Evolutionary conservation across 164 flowering plant genomes (phyloP), one percentile per base, ranked within the genome.

Genomic region (Nymphaea colorata): DNA sequence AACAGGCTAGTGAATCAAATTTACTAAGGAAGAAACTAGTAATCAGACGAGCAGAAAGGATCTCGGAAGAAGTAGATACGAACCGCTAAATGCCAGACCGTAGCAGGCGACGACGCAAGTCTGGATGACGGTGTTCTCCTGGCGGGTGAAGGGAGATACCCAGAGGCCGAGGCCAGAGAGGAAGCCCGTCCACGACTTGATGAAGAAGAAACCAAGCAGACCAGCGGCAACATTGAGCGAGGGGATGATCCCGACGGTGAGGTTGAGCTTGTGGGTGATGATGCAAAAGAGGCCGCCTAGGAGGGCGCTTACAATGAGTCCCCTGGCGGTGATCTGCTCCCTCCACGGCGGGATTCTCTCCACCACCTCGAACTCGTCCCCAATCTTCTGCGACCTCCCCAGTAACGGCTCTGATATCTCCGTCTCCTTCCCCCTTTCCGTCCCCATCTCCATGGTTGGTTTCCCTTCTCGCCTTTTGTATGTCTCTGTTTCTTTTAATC

Each of bases 81-180:
- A 68, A 78, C 97, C 97, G 67, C 91, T 91, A 69, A 87, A 89
- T 4, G 97, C 93, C 47, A 91, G 90, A 71, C 95, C 95, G 66
- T 91, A 89, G 70, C 97, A 91, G 71, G 97, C 93, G 60, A 91
- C 97, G 62, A 91, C 95, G 75, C 95, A 91, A 14, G 97, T 91
- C 84, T 91, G 97, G 51, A 91, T 89, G 18, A 91, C 93, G 16
- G 97, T 91, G 70, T 91, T 91, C 83, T 91, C 97, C 69, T 91
- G 97, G 14, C 79, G 72, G 17, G 97, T 89, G 64, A 91, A 91
- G 0, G 95, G 91, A 41, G 67, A 62, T 12, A 79, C 70, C 2
- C 76, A 69, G 43, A 86, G 72, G 15, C 97, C 97, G 4, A 91
- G 65, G 44, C 77, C 78, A 42, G 86, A 74, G 62, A 83, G 65